Evolutionary conservation across 345 rosid species (phyloP).

Genomic region (Populus ilicifolia): DNA sequence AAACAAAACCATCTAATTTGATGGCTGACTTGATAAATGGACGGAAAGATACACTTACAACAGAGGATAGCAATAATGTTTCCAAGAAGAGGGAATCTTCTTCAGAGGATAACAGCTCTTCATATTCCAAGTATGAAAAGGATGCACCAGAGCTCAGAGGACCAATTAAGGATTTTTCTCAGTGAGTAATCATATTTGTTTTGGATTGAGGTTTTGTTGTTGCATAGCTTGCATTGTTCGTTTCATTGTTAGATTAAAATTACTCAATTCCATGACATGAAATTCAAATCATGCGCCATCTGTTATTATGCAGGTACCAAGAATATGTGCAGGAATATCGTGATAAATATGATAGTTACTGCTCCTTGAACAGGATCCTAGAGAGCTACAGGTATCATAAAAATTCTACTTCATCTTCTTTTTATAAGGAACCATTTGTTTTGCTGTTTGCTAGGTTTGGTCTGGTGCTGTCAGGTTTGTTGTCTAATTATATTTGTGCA

Average conservation of each 20-base stretch:
- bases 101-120: slow-evolving; percentile 55
- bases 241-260: slow-evolving; percentile 1
- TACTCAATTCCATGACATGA: background rate
- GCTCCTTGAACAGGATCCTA: slow-evolving; percentile 63
- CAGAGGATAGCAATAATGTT: slow-evolving; percentile 41
- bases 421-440: background rate
- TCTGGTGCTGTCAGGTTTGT: background rate
- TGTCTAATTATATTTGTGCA: background rate
- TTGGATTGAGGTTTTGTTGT: background rate
- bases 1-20: slow-evolving; percentile 35
- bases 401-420: background rate
- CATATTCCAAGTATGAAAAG: slow-evolving; percentile 74
- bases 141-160: slow-evolving; percentile 77
- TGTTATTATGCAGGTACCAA: slow-evolving; percentile 48
- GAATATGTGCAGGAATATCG: slow-evolving; percentile 72
- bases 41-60: slow-evolving; percentile 39
- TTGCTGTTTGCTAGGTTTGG: background rate
- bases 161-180: slow-evolving; percentile 62
- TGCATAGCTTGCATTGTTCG: background rate
- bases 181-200: slow-evolving; percentile 49
- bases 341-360: slow-evolving; percentile 74
- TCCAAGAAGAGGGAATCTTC: slow-evolving; percentile 48
- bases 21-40: slow-evolving; percentile 37
- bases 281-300: background rate
- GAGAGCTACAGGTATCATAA: slow-evolving; percentile 67